Evolutionary conservation across 352 stramenopile genomes (phyloP).

Genomic region (Phytopythium oedochilum): DNA sequence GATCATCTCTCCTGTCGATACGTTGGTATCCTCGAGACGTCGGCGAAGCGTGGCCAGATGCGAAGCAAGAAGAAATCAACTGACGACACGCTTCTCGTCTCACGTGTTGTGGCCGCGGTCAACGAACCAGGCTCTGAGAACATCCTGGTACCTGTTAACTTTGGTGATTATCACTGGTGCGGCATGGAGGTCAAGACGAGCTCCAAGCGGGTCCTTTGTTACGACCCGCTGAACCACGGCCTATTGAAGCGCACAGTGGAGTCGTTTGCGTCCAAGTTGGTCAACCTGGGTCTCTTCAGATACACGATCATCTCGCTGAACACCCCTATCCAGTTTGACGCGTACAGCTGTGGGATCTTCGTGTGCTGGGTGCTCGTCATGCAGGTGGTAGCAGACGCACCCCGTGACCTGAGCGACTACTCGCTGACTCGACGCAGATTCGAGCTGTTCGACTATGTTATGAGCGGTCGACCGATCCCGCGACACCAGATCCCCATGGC

Average conservation of each 20-base stretch:
- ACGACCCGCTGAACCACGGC: slow-evolving; percentile 1
- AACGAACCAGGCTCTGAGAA: neutral
- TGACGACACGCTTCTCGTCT: neutral
- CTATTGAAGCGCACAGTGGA: no score
- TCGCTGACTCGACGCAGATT: slow-evolving; percentile 5
- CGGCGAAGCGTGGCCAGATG: no score
- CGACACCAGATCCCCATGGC: no score
- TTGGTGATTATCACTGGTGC: slow-evolving; percentile 10
- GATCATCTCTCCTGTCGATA: neutral
- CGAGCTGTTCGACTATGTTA: slow-evolving; percentile 12
- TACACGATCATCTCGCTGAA: slow-evolving; percentile 6
- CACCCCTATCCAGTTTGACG: slow-evolving; percentile 11
- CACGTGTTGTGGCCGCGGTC: neutral
- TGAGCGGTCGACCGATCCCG: no score
- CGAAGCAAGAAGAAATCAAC: no score
- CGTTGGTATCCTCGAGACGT: neutral
- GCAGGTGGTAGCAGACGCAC: no score
- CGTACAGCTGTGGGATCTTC: slow-evolving; percentile 12
- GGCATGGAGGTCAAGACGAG: slow-evolving; percentile 1
- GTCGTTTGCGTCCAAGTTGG: no score
- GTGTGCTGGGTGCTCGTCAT: no score
- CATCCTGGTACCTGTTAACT: slow-evolving; percentile 4
- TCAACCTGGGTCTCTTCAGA: neutral
- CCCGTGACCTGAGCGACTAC: no score
- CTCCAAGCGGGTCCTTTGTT: slow-evolving; percentile 3